Evolutionary conservation across 345 rosid genomes (phyloP), one percentile per base, ranked within the genome.

Genomic region (Murraya koenigii): DNA sequence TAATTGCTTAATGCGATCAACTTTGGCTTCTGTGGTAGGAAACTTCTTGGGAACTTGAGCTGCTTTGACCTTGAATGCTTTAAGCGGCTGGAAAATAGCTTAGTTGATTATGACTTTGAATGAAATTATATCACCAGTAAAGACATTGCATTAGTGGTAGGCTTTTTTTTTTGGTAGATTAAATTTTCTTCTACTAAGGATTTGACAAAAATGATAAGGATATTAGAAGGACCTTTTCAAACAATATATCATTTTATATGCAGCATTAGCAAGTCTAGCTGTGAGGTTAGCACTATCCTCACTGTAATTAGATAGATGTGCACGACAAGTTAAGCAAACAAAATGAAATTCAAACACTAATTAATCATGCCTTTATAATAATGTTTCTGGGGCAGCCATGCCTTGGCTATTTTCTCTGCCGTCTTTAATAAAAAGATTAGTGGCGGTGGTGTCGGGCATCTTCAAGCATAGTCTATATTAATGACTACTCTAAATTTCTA

Each of bases 261-360:
- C 49, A 66, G 49, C 23, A 66, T 1, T 0, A 39, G 17, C 25
- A 20, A 38, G 22, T 35, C 23, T 17, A 20, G 20, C 8, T 9
- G 30, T 66, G 60, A 62, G 49, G 41, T 22, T 47, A 38, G 8
- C n/a, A 58, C 7, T 41, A 63, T 63, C 60, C 64, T 74, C 38
- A 52, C 6, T 13, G 39, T 10, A 64, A 55, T 73, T 73, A 60
- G 76, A 59, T 4, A 20, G 69, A 22, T 63, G n/a, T 63, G 22
- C 47, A 75, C 69, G 77, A 47, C 77, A 75, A 75, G 77, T 22
- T 44, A 41, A 7, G 3, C 47, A 11, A 62, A 39, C 55, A 26
- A 38, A 73, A 59, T 35, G 9, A 5, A 5, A 54, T 35, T 56
- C 15, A 72, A 32, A 55, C 9, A 11, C 20, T 69, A 47, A 33